phyloP scores from a whole-genome alignment of 2,329 filamentous ascomycete genomes.

The Aspergillus chevalieri region DNA sequence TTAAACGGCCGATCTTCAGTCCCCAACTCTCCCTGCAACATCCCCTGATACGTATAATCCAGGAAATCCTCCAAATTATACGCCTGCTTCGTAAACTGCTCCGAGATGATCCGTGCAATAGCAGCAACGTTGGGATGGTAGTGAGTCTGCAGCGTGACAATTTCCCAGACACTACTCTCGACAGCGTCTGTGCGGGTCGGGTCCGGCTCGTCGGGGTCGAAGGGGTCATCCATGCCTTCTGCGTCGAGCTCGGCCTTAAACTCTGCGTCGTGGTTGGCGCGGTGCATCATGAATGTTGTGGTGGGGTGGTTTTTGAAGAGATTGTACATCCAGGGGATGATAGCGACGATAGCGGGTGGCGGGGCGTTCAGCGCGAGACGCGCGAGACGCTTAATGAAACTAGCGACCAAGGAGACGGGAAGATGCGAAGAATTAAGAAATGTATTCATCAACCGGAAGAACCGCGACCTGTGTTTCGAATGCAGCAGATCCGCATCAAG shows the following conservation, averaged over 20 bases:
- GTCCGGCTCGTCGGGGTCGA: conserved; percentile 66
- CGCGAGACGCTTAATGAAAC: conserved; percentile 91
- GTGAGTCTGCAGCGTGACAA: conserved; percentile 83
- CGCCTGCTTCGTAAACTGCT: conserved; percentile 93
- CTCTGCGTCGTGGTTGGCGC: conserved; percentile 57
- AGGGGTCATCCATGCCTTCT: conserved; percentile 66
- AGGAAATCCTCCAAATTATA: conserved; percentile 97
- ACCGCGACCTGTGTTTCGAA: conserved; percentile 86
- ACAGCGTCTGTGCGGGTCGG: conserved; percentile 82
- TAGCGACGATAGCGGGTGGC: conserved; percentile 78
- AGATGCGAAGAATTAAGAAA: conserved; percentile 90
- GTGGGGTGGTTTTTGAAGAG: conserved; percentile 81
- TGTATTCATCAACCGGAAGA: conserved; percentile 85
- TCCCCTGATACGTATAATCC: conserved; percentile 74
- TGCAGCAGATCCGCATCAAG: conserved; percentile 81
- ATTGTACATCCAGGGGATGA: conserved; percentile 94
- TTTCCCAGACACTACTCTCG: conserved; percentile 90
- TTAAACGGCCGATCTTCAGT: conserved; percentile 64
- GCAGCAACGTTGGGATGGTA: conserved; percentile 97
- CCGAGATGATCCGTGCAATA: conserved; percentile 84
- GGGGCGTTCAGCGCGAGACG: conserved; percentile 81
- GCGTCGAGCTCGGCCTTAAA: conserved; percentile 56
- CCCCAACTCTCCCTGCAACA: conserved; percentile 73
- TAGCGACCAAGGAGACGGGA: conserved; percentile 82
- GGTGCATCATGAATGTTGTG: conserved; percentile 94